A percentile compares a stretch with the other conserved stretches of the same genome.
phyloP scores from a whole-genome alignment of 495 filamentous ascomycete species.

The Clohesyomyces aquaticus region DNA sequence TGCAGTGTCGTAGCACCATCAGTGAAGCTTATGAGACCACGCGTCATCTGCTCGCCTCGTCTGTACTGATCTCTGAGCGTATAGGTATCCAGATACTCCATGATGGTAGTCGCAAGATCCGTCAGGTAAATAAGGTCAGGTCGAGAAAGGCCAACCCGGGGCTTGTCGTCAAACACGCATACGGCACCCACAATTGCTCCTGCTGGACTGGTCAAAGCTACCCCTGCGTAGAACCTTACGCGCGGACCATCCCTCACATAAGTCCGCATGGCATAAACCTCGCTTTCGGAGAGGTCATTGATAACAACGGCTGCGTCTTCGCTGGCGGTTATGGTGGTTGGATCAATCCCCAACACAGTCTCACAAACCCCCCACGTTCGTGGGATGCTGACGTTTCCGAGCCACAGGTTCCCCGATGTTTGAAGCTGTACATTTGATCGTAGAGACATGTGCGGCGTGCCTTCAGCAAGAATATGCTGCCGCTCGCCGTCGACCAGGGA shows the following conservation, averaged over 20 bases:
- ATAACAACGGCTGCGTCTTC: slow-evolving; percentile 21
- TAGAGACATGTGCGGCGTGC: slow-evolving; percentile 15
- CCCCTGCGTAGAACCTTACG: slow-evolving; percentile 28
- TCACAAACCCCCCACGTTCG: slow-evolving; percentile 18
- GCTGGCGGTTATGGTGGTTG: neutral
- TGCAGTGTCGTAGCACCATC: slow-evolving; percentile 19
- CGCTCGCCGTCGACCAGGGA: slow-evolving; percentile 26
- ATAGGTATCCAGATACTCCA: slow-evolving; percentile 26
- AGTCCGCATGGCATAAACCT: neutral
- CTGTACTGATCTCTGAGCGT: slow-evolving; percentile 19
- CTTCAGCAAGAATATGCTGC: slow-evolving; percentile 31
- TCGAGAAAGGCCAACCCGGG: slow-evolving; percentile 2
- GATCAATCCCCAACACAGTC: slow-evolving; percentile 16
- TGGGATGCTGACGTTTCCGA: slow-evolving; percentile 32
- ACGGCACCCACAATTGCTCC: slow-evolving; percentile 27
- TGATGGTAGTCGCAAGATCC: slow-evolving; percentile 23
- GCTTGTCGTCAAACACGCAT: slow-evolving; percentile 25
- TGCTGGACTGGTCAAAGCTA: slow-evolving; percentile 17
- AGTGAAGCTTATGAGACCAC: slow-evolving; percentile 27
- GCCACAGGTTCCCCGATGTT: slow-evolving; percentile 12
- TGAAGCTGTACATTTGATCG: neutral
- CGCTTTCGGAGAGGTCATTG: slow-evolving; percentile 15
- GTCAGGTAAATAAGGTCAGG: slow-evolving; percentile 20
- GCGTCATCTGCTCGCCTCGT: slow-evolving; percentile 23
- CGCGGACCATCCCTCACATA: slow-evolving; percentile 21